Evolutionary conservation across 768 basidiomycete genomes (phyloP), one percentile per base, ranked within the genome.

Genomic region (Paxillus involutus): DNA sequence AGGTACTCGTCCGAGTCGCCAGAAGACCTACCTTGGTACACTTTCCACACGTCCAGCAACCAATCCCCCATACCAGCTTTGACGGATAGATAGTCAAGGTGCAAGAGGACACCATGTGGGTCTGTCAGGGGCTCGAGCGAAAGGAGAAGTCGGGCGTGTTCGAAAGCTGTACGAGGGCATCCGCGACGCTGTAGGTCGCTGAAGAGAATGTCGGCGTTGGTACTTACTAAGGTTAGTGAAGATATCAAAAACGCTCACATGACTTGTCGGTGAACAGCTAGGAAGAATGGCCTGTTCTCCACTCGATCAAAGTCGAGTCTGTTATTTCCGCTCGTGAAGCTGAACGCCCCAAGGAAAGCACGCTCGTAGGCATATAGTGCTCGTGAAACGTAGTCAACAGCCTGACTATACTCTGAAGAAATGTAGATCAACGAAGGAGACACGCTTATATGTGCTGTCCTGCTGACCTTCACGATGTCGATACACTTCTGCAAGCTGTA

Each of bases 321-420:
- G 56, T 89, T 89, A 2, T 79, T 71, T 8, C 95, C 96, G 35
- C 73, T 83, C 2, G 91, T 85, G 70, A 97, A 86, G 59, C 81
- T 91, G 76, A 95, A 96, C 0, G 88, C 76, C 3, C 94, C 91
- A 14, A 93, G 80, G 60, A 98, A 90, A 11, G 90, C 85, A 12
- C 94, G 84, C 63, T 98, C 95, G 57, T 95, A 97, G 0, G 94
- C 86, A 73, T 95, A 98, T 14, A 99, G 69, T 0, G 95, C 90
- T n/a, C 94, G 83, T 52, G 93, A 89, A n/a, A 94, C 84, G 62
- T 84, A 92, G 56, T 97, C 94, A 4, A 90, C 84, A 0, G 93
- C 91, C 49, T 86, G 83, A 36, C 86, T 79, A 62, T 94, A 84
- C 65, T 97, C 94, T 92, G 51, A 36, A 57, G 12, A 33, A 33